Conservation (phyloP, 805 yeast genomes). For the Cyberlindnera sargentensis region DNA sequence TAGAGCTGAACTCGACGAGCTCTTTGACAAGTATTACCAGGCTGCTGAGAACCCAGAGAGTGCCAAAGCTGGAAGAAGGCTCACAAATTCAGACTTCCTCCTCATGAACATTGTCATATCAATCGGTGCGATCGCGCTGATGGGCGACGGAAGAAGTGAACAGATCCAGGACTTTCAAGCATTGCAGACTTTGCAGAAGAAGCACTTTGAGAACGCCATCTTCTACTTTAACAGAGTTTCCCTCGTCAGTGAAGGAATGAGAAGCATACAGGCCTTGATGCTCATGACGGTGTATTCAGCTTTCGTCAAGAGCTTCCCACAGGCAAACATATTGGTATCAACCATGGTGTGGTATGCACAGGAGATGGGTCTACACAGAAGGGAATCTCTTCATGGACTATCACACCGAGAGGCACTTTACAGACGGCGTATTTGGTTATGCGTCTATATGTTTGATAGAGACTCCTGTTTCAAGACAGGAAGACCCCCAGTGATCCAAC, state of each 20-base stretch:
- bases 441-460: constrained; percentile 40
- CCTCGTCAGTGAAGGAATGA: constrained; percentile 43
- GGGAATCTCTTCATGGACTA: constrained; percentile 35
- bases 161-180: background rate
- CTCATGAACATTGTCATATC: constrained; percentile 25
- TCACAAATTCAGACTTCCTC: constrained; percentile 27
- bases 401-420: constrained; percentile 29
- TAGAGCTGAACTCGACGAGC: constrained; percentile 10
- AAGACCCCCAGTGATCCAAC: constrained; percentile 39
- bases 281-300: constrained; percentile 35
- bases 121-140: constrained; percentile 14
- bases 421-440: constrained; percentile 42
- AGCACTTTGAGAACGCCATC: constrained; percentile 33
- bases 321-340: constrained; percentile 34
- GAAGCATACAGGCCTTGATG: constrained; percentile 45
- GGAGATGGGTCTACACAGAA: constrained; percentile 50
- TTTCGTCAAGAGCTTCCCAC: constrained; percentile 32
- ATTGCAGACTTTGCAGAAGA: constrained; percentile 23
- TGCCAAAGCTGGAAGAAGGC: constrained; percentile 1
- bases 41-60: constrained; percentile 3
- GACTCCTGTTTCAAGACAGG: constrained; percentile 40
- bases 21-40: constrained; percentile 17
- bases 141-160: background rate
- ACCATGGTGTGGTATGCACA: constrained; percentile 47
- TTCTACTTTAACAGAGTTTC: constrained; percentile 47